Percentiles rank a stretch among this genome's conserved stretches.
Evolutionary conservation across 192 early-diverging fungal genomes (phyloP).

Genomic region (Coemansia sp.): DNA sequence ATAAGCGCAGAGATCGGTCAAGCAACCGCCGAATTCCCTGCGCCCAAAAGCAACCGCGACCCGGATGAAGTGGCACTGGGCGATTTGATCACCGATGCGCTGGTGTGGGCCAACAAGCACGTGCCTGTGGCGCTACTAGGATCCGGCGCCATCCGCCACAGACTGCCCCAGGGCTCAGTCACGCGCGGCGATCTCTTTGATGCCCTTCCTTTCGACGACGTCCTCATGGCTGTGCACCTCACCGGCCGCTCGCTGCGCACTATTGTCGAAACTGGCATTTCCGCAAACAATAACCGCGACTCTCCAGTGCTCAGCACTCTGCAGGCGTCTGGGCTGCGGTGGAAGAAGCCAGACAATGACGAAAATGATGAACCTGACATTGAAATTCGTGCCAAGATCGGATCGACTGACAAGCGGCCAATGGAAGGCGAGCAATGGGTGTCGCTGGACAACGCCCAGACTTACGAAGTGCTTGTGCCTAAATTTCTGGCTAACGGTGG

Average conservation of each 20-base stretch:
- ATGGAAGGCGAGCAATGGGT: slow-evolving; percentile 27
- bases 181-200: slow-evolving; percentile 62
- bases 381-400: slow-evolving; percentile 14
- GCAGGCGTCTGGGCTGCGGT: slow-evolving; percentile 65
- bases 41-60: slow-evolving; percentile 41
- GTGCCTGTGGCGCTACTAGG: slow-evolving; percentile 62
- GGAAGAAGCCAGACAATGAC: not conserved
- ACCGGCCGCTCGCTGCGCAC: slow-evolving; percentile 59
- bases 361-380: not conserved
- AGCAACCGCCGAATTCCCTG: slow-evolving; percentile 49
- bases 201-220: slow-evolving; percentile 69
- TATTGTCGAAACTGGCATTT: slow-evolving; percentile 54
- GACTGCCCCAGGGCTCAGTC: slow-evolving; percentile 59
- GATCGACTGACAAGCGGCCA: slow-evolving; percentile 16
- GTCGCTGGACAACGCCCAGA: slow-evolving; percentile 39
- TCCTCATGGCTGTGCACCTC: slow-evolving; percentile 51
- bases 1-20: slow-evolving; percentile 48
- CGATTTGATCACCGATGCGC: slow-evolving; percentile 67
- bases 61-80: slow-evolving; percentile 64
- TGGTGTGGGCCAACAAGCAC: slow-evolving; percentile 50
- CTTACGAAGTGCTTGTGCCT: slow-evolving; percentile 58
- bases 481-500: slow-evolving; percentile 69
- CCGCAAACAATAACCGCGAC: slow-evolving; percentile 25
- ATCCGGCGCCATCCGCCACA: slow-evolving; percentile 65
- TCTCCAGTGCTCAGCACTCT: slow-evolving; percentile 56